Conservation (phyloP, 2,329 filamentous ascomycete species). For the Sporothrix brunneoviolacea region DNA sequence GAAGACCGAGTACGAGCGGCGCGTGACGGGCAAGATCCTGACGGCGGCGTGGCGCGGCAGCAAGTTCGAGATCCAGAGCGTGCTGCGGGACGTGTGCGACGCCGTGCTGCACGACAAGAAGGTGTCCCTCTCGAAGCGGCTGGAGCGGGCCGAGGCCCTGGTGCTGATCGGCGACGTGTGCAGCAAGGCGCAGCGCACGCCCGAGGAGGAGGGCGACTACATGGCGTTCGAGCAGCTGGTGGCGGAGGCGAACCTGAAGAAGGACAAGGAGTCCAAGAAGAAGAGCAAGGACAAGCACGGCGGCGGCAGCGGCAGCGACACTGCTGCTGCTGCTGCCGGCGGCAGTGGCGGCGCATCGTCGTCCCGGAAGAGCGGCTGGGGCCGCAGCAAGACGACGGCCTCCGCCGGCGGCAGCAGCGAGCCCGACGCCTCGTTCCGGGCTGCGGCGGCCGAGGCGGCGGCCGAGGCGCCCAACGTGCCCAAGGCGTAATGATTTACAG, state of each 20-base stretch:
- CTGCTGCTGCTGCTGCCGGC: too few relatives aligned
- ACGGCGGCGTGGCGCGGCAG: constrained; percentile 93
- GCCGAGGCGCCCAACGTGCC: constrained; percentile 8
- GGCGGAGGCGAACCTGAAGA: constrained; percentile 92
- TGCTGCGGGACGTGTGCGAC: constrained; percentile 91
- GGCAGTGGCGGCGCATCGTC: too few relatives aligned
- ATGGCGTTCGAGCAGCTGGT: constrained; percentile 98
- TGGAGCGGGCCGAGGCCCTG: constrained; percentile 86
- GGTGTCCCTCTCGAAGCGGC: constrained; percentile 72
- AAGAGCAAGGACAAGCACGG: constrained; percentile 39
- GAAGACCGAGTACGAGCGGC: constrained; percentile 89
- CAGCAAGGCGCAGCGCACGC: constrained; percentile 73
- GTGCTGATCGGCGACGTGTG: constrained; percentile 86
- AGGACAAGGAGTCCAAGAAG: constrained; percentile 74
- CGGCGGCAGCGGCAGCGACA: constrained; percentile 12
- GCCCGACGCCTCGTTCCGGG: not conserved
- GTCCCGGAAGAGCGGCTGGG: too few relatives aligned
- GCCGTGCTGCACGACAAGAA: constrained; percentile 72
- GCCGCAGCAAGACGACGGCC: not conserved
- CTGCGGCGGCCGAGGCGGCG: not conserved
- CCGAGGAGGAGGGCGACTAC: constrained; percentile 96
- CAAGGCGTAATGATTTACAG: not conserved
- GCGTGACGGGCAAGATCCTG: constrained; percentile 95
- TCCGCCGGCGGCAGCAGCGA: not conserved
- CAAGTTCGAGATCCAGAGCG: constrained; percentile 97